phyloP scores from a whole-genome alignment of 164 flowering plant genomes.

The Protea cynaroides region DNA sequence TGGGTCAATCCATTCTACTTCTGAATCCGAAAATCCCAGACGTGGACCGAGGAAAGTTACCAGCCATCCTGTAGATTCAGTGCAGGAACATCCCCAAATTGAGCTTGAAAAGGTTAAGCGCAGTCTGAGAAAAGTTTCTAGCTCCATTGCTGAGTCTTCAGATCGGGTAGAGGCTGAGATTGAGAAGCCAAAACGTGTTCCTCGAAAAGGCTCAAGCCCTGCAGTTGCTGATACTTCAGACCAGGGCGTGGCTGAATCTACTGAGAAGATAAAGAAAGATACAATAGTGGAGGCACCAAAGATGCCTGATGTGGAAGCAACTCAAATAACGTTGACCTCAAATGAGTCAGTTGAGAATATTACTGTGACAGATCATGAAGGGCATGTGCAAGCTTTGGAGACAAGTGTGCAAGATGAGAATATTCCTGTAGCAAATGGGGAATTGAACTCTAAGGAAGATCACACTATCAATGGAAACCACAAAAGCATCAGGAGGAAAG shows the following conservation, averaged over 20 bases:
- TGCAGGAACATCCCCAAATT: conserved; percentile 51
- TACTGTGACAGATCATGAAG: conserved; percentile 14
- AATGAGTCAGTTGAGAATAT: conserved; percentile 11
- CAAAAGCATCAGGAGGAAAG: conserved; percentile 42
- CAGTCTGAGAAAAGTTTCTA: conserved; percentile 58
- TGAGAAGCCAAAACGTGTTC: conserved; percentile 41
- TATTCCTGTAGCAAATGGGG: conserved; percentile 29
- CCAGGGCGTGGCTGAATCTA: conserved; percentile 7
- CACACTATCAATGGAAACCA: conserved; percentile 31
- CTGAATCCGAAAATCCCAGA: conserved; percentile 55
- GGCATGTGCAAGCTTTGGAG: conserved; percentile 35
- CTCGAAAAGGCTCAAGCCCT: conserved; percentile 21
- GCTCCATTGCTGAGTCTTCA: conserved; percentile 26
- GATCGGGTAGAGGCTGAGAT: conserved; percentile 33
- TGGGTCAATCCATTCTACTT: conserved; percentile 24
- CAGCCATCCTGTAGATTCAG: conserved; percentile 35
- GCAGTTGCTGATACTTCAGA: conserved; percentile 21
- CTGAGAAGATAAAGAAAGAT: conserved; percentile 36
- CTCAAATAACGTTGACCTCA: conserved; percentile 14
- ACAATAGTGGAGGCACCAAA: conserved; percentile 14
- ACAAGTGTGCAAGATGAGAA: conserved; percentile 30
- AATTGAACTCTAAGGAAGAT: conserved; percentile 42
- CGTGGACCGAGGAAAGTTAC: conserved; percentile 43
- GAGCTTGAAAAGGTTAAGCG: conserved; percentile 76
- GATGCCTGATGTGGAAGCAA: conserved; percentile 22